Evolutionary conservation across 495 filamentous ascomycete species (phyloP).

Genomic region (Paragyromitra xinjiangensis): DNA sequence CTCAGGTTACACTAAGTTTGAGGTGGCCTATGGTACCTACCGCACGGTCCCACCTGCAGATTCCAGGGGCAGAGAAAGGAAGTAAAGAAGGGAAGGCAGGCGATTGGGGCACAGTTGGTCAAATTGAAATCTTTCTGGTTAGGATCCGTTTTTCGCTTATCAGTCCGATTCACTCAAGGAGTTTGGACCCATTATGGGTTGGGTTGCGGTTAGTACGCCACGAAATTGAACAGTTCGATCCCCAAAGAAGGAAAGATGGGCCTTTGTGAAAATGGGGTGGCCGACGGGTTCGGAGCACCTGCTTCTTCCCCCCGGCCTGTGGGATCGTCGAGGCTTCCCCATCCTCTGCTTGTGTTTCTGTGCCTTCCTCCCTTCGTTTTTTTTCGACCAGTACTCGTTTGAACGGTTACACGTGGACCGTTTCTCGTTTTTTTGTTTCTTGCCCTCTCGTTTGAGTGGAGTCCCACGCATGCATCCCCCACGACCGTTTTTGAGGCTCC

Average conservation of each 20-base stretch:
- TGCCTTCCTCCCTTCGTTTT: neutral
- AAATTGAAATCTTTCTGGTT: constrained; percentile 43
- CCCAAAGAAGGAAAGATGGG: constrained; percentile 16
- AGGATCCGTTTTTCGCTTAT: constrained; percentile 16
- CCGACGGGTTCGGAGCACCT: constrained; percentile 22
- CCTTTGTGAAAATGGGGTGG: constrained; percentile 23
- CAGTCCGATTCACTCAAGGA: constrained; percentile 1
- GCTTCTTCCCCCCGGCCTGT: constrained; percentile 9
- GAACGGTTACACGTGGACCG: constrained; percentile 32
- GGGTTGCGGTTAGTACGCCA: constrained; percentile 22
- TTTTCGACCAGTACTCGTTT: constrained; percentile 23
- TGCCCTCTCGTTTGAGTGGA: constrained; percentile 3
- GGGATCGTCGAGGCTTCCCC: neutral
- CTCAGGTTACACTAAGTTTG: constrained; percentile 31
- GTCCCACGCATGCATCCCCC: constrained; percentile 46
- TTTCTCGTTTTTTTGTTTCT: constrained; percentile 14
- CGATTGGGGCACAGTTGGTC: constrained; percentile 1
- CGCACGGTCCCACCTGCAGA: constrained; percentile 38
- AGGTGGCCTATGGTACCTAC: constrained; percentile 22
- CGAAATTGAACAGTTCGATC: constrained; percentile 12
- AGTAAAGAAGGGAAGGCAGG: neutral
- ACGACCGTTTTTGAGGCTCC: constrained; percentile 41
- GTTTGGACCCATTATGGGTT: constrained; percentile 33
- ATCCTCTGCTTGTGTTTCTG: constrained; percentile 14
- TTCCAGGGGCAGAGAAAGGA: constrained; percentile 22